Conservation (phyloP, 768 basidiomycete genomes). For the Cystoderma amianthinum region DNA sequence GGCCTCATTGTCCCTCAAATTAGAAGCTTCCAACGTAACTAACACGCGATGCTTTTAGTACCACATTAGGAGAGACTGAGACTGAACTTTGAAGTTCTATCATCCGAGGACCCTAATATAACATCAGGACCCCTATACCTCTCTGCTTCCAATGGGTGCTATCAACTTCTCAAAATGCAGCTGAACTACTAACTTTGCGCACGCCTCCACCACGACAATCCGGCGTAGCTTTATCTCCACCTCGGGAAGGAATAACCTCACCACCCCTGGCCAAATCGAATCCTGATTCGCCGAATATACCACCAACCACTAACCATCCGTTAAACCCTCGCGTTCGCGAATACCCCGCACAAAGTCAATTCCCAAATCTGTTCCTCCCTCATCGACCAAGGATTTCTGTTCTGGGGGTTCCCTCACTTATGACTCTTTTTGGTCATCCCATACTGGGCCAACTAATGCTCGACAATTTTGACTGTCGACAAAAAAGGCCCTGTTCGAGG, state of each 20-base stretch:
- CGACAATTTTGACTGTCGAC: conserved; percentile 8
- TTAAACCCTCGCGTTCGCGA: conserved; percentile 12
- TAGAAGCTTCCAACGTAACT: conserved; percentile 4
- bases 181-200: not conserved
- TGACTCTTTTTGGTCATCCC: conserved; percentile 59
- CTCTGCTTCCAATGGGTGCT: not conserved
- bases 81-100: too few species aligned
- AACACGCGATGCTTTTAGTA: not conserved
- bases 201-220: not conserved
- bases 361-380: conserved; percentile 10
- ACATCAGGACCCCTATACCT: too few species aligned
- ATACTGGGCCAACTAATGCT: conserved; percentile 20
- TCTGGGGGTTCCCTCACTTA: conserved; percentile 38
- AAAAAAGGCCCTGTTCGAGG: too few species aligned
- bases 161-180: not conserved
- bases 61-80: too few species aligned
- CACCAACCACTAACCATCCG: conserved; percentile 11
- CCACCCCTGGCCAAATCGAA: not conserved
- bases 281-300: not conserved
- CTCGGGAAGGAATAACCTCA: conserved; percentile 1
- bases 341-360: conserved; percentile 9
- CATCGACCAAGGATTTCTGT: conserved; percentile 17
- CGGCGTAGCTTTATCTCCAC: not conserved
- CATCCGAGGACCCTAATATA: too few species aligned
- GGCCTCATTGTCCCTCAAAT: conserved; percentile 21